Evolutionary conservation across 202 grass and related monocot species (phyloP).

Genomic region (Setaria italica): DNA sequence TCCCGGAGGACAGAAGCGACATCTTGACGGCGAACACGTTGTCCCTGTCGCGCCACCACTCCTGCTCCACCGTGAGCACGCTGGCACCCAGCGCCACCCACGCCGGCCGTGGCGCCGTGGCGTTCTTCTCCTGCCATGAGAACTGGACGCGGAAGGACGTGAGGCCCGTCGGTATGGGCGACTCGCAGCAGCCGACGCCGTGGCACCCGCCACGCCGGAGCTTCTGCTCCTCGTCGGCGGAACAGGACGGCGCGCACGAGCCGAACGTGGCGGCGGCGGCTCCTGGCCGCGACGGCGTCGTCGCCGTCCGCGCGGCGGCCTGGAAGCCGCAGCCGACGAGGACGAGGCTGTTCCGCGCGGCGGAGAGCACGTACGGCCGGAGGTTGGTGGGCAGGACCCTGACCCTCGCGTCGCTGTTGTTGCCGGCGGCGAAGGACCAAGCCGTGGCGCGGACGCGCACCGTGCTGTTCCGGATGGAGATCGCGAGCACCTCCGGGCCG

Average conservation of each 20-base stretch:
- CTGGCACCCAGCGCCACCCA: conserved; percentile 20
- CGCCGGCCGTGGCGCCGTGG: background rate
- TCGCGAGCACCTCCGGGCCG: conserved; percentile 46
- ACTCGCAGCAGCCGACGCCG: conserved; percentile 57
- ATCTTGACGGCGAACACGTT: conserved; percentile 29
- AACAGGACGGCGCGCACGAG: conserved; percentile 36
- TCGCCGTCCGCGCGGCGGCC: background rate
- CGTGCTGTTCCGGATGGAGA: conserved; percentile 45
- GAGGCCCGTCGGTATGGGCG: conserved; percentile 34
- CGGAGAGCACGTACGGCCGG: conserved; percentile 7
- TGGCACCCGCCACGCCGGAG: conserved; percentile 33
- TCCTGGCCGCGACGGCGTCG: background rate
- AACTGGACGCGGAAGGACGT: conserved; percentile 40
- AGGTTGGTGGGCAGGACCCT: background rate
- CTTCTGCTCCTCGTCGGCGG: background rate
- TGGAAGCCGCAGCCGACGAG: conserved; percentile 51
- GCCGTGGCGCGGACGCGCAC: conserved; percentile 38
- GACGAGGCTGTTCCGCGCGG: conserved; percentile 34
- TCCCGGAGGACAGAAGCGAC: background rate
- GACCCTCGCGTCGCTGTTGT: background rate
- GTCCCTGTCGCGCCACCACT: conserved; percentile 41
- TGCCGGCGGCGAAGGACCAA: conserved; percentile 21
- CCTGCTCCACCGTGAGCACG: conserved; percentile 40
- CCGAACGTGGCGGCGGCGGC: background rate
- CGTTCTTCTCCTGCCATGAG: background rate